These are phyloP conservation scores for Entophlyctis luteolus DNA, from an alignment of 192 early-diverging fungal genomes.

Conservation along the genomic window DNA sequence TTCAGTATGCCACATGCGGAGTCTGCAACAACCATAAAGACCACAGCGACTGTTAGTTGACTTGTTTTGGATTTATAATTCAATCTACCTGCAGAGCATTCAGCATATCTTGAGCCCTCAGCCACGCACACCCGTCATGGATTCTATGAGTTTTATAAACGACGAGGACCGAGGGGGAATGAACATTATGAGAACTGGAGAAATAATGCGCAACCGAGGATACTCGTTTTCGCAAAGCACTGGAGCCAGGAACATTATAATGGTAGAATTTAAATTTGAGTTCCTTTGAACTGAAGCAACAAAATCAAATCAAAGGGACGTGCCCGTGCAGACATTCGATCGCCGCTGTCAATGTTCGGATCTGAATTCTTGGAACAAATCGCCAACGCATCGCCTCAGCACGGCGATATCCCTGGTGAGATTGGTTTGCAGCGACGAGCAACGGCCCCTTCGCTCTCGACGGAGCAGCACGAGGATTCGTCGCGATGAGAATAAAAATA, in stretches of 20 bases:
- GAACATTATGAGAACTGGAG: conserved; percentile 39
- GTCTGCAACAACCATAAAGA: background rate
- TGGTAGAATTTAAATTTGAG: no score
- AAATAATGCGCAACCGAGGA: conserved; percentile 39
- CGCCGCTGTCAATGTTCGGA: background rate
- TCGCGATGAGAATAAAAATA: background rate
- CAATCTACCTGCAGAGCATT: background rate
- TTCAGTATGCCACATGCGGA: conserved; percentile 3
- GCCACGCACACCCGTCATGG: conserved; percentile 1
- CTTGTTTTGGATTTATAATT: no score
- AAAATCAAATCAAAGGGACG: no score
- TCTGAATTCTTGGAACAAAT: background rate
- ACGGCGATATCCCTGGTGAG: background rate
- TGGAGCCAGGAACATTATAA: conserved; percentile 40
- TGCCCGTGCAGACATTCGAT: background rate
- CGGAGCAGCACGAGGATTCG: no score
- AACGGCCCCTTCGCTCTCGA: no score
- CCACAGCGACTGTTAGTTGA: background rate
- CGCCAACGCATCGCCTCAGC: background rate
- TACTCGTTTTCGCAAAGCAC: conserved; percentile 42
- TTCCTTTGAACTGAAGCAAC: no score
- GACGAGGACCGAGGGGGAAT: conserved; percentile 16
- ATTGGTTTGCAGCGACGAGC: no score
- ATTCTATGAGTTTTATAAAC: background rate
- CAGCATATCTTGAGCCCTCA: background rate